phyloP scores from a whole-genome alignment of 2,329 filamentous ascomycete genomes.

The Ophiostoma sp. region DNA sequence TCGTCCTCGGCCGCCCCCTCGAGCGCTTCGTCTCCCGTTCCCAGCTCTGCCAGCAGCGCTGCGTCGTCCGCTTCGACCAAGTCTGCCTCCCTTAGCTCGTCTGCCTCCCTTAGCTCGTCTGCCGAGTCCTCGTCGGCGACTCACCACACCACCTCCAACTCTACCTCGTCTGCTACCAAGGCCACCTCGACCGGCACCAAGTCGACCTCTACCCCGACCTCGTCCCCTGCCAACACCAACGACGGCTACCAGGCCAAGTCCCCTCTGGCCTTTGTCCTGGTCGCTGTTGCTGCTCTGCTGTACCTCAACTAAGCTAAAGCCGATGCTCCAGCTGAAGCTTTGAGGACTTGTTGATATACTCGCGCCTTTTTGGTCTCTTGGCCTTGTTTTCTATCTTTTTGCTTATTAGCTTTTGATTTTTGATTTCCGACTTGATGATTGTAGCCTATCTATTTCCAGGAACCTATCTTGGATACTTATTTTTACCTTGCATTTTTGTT shows the following conservation, averaged over 20 bases:
- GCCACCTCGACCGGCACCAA: constrained; percentile 13
- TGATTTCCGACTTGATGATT: background rate
- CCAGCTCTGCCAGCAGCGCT: constrained; percentile 22
- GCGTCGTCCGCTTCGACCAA: background rate
- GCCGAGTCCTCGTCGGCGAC: constrained; percentile 11
- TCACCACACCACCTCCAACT: constrained; percentile 5
- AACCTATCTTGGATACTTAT: background rate
- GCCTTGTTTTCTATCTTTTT: background rate
- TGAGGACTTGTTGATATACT: background rate
- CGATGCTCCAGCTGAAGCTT: background rate
- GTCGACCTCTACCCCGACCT: constrained; percentile 24
- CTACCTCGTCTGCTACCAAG: constrained; percentile 19
- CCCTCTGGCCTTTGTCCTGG: constrained; percentile 39
- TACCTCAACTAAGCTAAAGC: constrained; percentile 38
- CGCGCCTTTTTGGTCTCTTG: background rate
- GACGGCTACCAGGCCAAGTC: constrained; percentile 37
- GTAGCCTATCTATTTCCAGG: background rate
- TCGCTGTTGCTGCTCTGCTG: constrained; percentile 38
- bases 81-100: constrained; percentile 6
- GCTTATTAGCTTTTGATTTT: background rate
- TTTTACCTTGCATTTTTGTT: background rate
- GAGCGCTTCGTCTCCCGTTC: constrained; percentile 24
- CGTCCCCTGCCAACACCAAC: constrained; percentile 33
- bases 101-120: constrained; percentile 8
- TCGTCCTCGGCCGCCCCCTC: constrained; percentile 25